Conservation (phyloP, 1,139 yeast genomes). For the Diutina ranongensis region DNA sequence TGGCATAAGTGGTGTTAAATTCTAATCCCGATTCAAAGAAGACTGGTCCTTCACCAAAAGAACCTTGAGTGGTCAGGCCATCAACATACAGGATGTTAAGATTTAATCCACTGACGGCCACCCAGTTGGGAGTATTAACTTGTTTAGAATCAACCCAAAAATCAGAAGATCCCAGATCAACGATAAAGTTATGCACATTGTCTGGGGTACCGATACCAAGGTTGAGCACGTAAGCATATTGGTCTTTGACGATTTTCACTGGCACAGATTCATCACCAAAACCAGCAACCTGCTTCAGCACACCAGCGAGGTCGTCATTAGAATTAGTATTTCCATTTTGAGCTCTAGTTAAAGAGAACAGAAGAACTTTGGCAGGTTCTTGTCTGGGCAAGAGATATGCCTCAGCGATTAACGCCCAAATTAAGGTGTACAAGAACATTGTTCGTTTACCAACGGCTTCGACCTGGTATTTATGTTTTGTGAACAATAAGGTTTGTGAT, state of each 20-base stretch:
- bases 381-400: too few relatives aligned
- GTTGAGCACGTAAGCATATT: neutral
- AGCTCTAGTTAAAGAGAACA: too few relatives aligned
- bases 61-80: neutral
- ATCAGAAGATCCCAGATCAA: neutral
- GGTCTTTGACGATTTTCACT: neutral
- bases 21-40: neutral
- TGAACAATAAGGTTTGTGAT: too few relatives aligned
- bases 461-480: too few relatives aligned
- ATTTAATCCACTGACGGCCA: too few relatives aligned
- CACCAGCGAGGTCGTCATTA: too few relatives aligned
- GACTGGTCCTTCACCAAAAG: neutral
- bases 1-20: neutral
- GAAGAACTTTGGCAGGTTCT: too few relatives aligned
- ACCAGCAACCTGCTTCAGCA: neutral
- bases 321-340: too few relatives aligned
- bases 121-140: neutral
- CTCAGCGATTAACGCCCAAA: too few relatives aligned
- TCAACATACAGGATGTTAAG: neutral
- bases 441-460: too few relatives aligned
- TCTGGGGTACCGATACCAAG: neutral
- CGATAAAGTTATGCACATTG: neutral
- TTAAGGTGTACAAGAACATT: too few relatives aligned
- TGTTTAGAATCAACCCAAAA: neutral
- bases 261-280: neutral